phyloP scores from a whole-genome alignment of 768 basidiomycete genomes.

The Galerina sulciceps region DNA sequence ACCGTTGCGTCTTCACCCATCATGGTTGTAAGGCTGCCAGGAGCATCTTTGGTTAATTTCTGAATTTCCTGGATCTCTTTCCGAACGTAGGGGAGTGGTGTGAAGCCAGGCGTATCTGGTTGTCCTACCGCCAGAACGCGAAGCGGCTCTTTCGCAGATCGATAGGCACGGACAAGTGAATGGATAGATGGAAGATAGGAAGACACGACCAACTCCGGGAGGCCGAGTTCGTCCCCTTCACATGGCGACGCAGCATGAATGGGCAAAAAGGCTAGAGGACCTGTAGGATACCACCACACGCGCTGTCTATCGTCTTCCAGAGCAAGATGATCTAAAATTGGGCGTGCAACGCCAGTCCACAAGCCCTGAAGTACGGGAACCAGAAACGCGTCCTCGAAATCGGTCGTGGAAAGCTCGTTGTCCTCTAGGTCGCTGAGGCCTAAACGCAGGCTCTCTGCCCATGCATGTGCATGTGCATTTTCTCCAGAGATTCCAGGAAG shows the following conservation, averaged over 20 bases:
- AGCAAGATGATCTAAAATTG: background rate
- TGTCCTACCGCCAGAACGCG: constrained; percentile 1
- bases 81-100: background rate
- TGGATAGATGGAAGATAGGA: constrained; percentile 6
- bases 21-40: background rate
- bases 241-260: constrained; percentile 6
- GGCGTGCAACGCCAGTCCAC: background rate
- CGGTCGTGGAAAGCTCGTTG: background rate
- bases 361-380: background rate
- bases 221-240: background rate
- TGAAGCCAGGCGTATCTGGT: background rate
- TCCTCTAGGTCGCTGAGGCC: background rate
- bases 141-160: background rate
- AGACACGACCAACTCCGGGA: background rate
- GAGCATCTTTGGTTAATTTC: background rate
- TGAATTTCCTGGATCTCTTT: background rate
- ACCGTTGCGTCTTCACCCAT: background rate
- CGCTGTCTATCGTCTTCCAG: background rate
- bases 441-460: background rate
- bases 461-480: background rate
- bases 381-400: background rate
- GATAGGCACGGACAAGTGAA: constrained; percentile 2
- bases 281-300: background rate
- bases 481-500: background rate
- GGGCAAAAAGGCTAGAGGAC: background rate